Percentiles rank a stretch among this genome's conserved stretches.
These are phyloP conservation scores for carrot (Daucus carota) DNA, from an alignment of 129 eudicot genomes.

Conservation along the genomic window DNA sequence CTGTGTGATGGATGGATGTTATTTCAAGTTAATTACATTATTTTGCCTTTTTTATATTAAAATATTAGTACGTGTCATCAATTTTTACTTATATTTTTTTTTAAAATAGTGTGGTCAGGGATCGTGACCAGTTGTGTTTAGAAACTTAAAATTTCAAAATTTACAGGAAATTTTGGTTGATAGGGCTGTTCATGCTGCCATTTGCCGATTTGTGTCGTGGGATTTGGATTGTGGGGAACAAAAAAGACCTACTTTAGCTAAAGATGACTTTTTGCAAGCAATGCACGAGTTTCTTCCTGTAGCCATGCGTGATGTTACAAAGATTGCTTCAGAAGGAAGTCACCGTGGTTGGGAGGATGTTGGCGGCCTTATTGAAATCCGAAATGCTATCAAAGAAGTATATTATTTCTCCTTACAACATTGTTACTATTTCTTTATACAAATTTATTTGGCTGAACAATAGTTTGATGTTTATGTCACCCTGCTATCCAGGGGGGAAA, in stretches of 20 bases:
- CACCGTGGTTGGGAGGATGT: constrained; percentile 95
- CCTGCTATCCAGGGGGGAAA: not conserved
- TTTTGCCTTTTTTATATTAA: not conserved
- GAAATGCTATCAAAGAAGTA: constrained; percentile 80
- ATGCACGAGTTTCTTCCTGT: constrained; percentile 82
- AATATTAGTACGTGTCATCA: not conserved
- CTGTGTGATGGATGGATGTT: not conserved
- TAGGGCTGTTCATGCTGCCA: constrained; percentile 84
- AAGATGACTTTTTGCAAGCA: constrained; percentile 77
- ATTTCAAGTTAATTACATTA: not conserved
- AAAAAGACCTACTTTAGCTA: constrained; percentile 47
- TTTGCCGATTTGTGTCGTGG: constrained; percentile 50
- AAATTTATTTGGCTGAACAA: not conserved
- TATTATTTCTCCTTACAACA: constrained; percentile 8
- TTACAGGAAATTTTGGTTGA: constrained; percentile 80
- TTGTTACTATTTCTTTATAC: not conserved
- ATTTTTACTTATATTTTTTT: not conserved
- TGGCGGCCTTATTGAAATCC: constrained; percentile 88
- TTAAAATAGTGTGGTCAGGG: not conserved
- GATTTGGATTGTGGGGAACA: constrained; percentile 32
- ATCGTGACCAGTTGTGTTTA: not conserved
- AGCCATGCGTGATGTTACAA: constrained; percentile 93
- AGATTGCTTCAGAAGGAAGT: constrained; percentile 62
- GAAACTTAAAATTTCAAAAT: not conserved
- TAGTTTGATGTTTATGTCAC: not conserved